Evolutionary conservation across 2,329 filamentous ascomycete genomes (phyloP).

Genomic region (Gaeumannomyces sp.): DNA sequence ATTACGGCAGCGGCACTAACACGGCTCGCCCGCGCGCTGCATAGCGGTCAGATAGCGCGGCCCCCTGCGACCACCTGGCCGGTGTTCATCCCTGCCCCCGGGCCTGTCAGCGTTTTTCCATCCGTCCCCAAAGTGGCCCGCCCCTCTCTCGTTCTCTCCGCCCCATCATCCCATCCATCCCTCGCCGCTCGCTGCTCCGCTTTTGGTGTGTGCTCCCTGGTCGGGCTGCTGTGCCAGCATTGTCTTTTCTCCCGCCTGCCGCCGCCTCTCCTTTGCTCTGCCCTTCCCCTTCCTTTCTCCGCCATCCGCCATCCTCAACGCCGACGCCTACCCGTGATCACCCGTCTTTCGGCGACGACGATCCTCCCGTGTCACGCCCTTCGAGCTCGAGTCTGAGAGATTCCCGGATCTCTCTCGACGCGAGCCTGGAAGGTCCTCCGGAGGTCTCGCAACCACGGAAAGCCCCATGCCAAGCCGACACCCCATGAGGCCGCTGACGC

Average conservation of each 20-base stretch:
- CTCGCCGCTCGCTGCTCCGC: constrained; percentile 5
- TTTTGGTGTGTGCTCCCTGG: constrained; percentile 3
- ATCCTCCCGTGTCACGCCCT: constrained; percentile 18
- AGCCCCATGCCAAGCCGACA: constrained; percentile 6
- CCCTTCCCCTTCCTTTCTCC: constrained; percentile 1
- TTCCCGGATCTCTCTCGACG: constrained; percentile 14
- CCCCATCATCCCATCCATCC: constrained; percentile 9
- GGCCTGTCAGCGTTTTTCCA: constrained; percentile 9
- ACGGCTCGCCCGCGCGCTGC: constrained; percentile 1
- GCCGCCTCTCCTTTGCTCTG: constrained; percentile 1
- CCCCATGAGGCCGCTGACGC: constrained; percentile 13
- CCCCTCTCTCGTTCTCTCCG: constrained; percentile 5
- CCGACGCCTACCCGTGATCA: constrained; percentile 15
- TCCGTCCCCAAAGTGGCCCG: constrained; percentile 9
- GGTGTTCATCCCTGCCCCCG: constrained; percentile 2
- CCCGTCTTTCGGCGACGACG: constrained; percentile 19
- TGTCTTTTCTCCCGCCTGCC: constrained; percentile 5
- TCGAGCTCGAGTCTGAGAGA: constrained; percentile 17
- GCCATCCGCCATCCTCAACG: constrained; percentile 1
- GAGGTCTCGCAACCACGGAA: constrained; percentile 19
- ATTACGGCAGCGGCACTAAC: constrained; percentile 5
- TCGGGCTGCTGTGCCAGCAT: constrained; percentile 6
- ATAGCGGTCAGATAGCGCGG: constrained; percentile 4
- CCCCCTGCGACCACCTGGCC: not conserved
- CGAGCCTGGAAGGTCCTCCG: constrained; percentile 19